These are phyloP conservation scores for Stereum hirsutum DNA, from an alignment of 1,284 basidiomycete genomes.

Conservation along the genomic window DNA sequence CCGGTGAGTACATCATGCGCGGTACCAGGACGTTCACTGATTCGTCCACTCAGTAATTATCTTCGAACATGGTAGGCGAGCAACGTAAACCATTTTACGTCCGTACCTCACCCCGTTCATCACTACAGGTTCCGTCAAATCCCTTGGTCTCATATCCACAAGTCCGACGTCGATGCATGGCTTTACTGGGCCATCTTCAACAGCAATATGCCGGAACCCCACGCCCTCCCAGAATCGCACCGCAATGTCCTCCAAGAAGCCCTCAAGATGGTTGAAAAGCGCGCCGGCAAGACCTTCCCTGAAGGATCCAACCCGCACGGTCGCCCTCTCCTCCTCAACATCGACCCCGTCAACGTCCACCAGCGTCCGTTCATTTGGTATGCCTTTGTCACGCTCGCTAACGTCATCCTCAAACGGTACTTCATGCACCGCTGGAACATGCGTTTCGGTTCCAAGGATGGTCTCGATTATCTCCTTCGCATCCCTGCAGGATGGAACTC, in stretches of 20 bases:
- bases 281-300: constrained; percentile 60
- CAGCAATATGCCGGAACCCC: constrained; percentile 40
- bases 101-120: background rate
- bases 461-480: constrained; percentile 71
- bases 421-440: constrained; percentile 40
- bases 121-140: constrained; percentile 59
- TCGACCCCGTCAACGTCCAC: constrained; percentile 68
- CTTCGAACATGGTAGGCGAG: too few species aligned
- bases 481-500: constrained; percentile 61
- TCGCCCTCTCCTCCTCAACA: constrained; percentile 61
- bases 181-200: constrained; percentile 82
- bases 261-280: constrained; percentile 58
- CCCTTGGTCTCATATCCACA: constrained; percentile 65
- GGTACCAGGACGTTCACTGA: too few species aligned
- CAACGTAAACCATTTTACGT: background rate
- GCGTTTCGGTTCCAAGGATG: constrained; percentile 39
- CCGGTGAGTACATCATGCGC: constrained; percentile 24
- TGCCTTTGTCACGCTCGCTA: constrained; percentile 45
- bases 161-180: constrained; percentile 66
- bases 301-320: constrained; percentile 51
- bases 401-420: constrained; percentile 35
- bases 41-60: too few species aligned
- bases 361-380: constrained; percentile 74
- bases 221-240: constrained; percentile 36
- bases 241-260: constrained; percentile 47